Evolutionary conservation across 805 yeast genomes (phyloP).

Genomic region (Saturnispora diversa): DNA sequence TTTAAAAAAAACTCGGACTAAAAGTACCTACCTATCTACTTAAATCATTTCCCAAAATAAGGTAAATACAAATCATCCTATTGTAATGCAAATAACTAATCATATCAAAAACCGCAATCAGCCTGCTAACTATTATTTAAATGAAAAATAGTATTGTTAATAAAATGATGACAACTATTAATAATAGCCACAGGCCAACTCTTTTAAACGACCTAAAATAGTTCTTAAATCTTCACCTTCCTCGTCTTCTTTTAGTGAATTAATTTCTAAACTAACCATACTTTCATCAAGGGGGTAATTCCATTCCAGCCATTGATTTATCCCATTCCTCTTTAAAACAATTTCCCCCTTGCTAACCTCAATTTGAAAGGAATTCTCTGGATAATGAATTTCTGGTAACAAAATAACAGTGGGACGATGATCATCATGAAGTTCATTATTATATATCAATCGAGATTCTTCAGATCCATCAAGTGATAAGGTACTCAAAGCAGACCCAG

Average conservation of each 20-base stretch:
- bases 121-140: conserved; percentile 30
- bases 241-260: background rate
- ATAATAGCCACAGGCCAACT: conserved; percentile 29
- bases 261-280: background rate
- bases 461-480: background rate
- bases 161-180: conserved; percentile 10
- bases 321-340: conserved; percentile 41
- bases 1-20: no score
- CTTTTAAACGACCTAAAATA: conserved; percentile 24
- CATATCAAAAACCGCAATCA: no score
- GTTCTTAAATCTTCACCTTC: background rate
- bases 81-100: no score
- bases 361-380: conserved; percentile 39
- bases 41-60: no score
- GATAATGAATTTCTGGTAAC: conserved; percentile 70
- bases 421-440: conserved; percentile 1
- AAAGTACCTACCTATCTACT: no score
- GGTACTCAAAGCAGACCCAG: background rate
- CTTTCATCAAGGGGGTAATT: conserved; percentile 7
- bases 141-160: no score
- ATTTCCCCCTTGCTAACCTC: conserved; percentile 44
- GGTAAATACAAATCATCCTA: no score
- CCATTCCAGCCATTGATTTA: conserved; percentile 62
- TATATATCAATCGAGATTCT: background rate
- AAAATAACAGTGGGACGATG: conserved; percentile 49